Percentiles rank a stretch among this genome's conserved stretches.
Evolutionary conservation across 306 rosid species (phyloP).

Genomic region (Castanopsis chinensis): DNA sequence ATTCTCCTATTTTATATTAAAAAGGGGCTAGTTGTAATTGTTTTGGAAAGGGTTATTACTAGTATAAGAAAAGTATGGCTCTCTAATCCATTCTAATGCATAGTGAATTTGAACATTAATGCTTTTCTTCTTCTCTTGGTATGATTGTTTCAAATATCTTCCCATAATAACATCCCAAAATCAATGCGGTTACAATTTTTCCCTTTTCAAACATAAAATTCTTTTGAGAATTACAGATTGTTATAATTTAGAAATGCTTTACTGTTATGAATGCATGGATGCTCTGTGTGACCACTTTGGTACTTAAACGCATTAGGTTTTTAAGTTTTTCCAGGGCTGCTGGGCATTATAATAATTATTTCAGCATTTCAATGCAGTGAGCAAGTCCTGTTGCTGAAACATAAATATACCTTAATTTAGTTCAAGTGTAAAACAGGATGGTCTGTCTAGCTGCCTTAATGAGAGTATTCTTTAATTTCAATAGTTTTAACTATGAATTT

Average conservation of each 20-base stretch:
- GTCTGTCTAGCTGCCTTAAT: background rate
- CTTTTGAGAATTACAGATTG: background rate
- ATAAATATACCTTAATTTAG: background rate
- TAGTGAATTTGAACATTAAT: no score
- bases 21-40: no score
- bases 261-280: background rate
- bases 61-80: no score
- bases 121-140: no score
- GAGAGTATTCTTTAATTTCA: slow-evolving; percentile 1
- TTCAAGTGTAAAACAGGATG: background rate
- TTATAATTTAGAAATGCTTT: background rate
- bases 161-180: background rate
- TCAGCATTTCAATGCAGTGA: background rate
- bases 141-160: no score
- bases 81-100: no score
- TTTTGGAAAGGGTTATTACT: no score
- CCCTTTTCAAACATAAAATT: background rate
- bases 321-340: background rate
- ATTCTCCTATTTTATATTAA: no score
- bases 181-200: background rate
- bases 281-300: background rate
- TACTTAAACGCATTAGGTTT: background rate
- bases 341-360: background rate
- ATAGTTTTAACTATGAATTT: background rate
- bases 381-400: background rate